Base-by-base conservation (phyloP, 2,329 filamentous ascomycete genomes). In the Ophiocordyceps polyrhachis-furcata region DNA sequence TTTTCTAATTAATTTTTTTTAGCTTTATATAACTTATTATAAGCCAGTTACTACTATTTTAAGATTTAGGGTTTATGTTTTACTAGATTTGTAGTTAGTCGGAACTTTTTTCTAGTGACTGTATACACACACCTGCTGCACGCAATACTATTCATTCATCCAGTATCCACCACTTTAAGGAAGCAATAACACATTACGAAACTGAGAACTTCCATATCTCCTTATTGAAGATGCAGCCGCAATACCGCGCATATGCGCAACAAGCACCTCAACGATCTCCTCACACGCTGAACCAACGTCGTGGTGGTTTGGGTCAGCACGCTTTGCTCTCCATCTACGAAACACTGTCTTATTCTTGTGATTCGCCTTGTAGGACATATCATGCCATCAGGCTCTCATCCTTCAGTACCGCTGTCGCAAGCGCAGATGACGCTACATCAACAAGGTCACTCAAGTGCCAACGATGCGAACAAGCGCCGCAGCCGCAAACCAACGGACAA, bases 401-500 rank as follows among this genome's bases (percentile, higher is more conserved):
- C 65, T 44, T 63, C 66, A 35, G 63, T 69, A 40, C 67, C 69
- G 37, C 58, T 74, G 49, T 74, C 70, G 42, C 69, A 69, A 50
- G 67, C 69, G n/a, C 71, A 76, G 53, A 62, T 71, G 47, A 62
- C 59, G 29, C 62, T 65, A 50, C 68, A 74, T 49, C 71, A 74
- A 50, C 69, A 71, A 48, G 62, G 64, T 35, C 66, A 69, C 47
- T 67, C 65, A 21, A 68, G 64, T 51, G 74, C 76, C 41, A 71
- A 69, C 52, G 80, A 84, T 58, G 70, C 76, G 50, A 79, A 82
- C 41, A 86, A 88, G 61, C 78, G 87, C 49, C 79, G 85, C 53
- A 86, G 84, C 57, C 79, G 80, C 58, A 93, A 89, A 63, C 91
- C 91, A 1, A 95, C 87, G 47, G 91, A 98, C 63, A 93, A 86